Conservation (phyloP, 208 protist species). For the Trypanosoma caninum region DNA sequence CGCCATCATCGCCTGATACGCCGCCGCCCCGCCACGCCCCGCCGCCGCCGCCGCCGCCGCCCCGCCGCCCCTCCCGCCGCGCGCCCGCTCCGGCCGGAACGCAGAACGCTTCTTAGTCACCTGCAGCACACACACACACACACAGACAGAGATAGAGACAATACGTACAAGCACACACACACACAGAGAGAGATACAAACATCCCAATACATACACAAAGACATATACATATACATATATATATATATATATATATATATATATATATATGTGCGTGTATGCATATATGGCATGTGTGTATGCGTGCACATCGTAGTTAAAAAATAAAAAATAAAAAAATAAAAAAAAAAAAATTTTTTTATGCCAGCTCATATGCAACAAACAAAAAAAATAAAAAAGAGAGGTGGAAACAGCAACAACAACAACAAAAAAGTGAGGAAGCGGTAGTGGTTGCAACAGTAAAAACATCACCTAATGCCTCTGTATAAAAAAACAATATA, state of each 20-base stretch:
- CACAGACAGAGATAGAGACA: neutral
- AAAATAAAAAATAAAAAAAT: too few relatives aligned
- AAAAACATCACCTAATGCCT: neutral
- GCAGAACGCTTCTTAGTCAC: slow-evolving; percentile 76
- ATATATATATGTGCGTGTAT: neutral
- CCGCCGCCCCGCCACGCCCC: slow-evolving; percentile 28
- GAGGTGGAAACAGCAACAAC: too few relatives aligned
- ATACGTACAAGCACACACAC: slow-evolving; percentile 12
- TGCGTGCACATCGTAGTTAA: too few relatives aligned
- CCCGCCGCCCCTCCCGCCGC: slow-evolving; percentile 37
- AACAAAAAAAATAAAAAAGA: too few relatives aligned
- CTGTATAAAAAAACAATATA: neutral
- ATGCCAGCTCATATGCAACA: too few relatives aligned
- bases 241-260: slow-evolving; percentile 13
- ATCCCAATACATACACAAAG: slow-evolving; percentile 7
- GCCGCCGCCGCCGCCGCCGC: slow-evolving; percentile 14
- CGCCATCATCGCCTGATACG: slow-evolving; percentile 59
- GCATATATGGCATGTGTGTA: too few relatives aligned
- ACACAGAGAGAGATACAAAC: slow-evolving; percentile 7
- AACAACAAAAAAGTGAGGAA: too few relatives aligned
- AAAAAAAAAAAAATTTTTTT: too few relatives aligned
- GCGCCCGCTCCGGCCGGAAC: slow-evolving; percentile 40
- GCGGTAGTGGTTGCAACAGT: too few relatives aligned
- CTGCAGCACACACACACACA: slow-evolving; percentile 26
- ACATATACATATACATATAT: slow-evolving; percentile 8